Evolutionary conservation across 345 rosid species (phyloP).

Genomic region (Arabidopsis suecica): DNA sequence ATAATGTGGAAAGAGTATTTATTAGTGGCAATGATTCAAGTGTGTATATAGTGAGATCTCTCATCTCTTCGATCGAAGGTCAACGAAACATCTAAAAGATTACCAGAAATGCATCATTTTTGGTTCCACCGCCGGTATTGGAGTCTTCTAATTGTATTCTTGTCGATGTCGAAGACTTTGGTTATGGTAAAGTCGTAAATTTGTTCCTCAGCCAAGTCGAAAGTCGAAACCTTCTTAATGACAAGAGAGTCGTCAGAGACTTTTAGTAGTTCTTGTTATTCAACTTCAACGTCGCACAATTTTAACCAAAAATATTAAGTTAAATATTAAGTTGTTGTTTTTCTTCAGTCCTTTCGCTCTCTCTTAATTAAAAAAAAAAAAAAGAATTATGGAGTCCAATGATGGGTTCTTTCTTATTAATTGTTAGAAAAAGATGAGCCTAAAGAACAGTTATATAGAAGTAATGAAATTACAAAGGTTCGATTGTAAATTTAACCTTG

Average conservation of each 20-base stretch:
- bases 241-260: too few species aligned
- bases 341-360: too few species aligned
- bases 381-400: background rate
- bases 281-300: too few species aligned
- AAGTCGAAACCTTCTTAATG: background rate
- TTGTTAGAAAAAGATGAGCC: background rate
- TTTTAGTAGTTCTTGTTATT: too few species aligned
- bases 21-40: background rate
- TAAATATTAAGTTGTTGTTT: too few species aligned
- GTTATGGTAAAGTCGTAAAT: background rate
- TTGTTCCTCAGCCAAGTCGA: constrained; percentile 3
- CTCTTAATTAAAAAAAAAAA: background rate
- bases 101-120: background rate
- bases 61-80: background rate
- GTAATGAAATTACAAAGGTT: too few species aligned
- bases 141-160: background rate
- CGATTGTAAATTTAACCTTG: too few species aligned
- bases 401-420: background rate
- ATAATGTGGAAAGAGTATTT: too few species aligned
- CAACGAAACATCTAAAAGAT: background rate
- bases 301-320: background rate
- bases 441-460: too few species aligned
- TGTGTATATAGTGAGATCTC: background rate
- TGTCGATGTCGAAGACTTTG: background rate
- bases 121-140: background rate